Base-by-base conservation (phyloP, 2,329 filamentous ascomycete species). In the Pyrenophora tritici-repentis region DNA sequence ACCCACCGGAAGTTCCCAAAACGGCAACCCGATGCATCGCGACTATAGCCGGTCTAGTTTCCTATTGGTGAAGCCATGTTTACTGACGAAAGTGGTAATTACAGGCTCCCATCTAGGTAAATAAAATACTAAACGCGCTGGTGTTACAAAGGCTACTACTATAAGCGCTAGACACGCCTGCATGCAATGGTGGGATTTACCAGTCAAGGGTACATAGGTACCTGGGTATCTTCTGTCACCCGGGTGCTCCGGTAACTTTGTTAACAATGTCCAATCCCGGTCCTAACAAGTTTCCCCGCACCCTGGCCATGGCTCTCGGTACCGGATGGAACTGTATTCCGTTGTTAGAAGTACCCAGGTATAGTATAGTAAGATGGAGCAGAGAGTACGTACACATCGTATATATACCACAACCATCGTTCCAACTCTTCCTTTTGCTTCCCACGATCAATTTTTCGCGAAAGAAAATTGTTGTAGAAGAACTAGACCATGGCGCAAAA, bases 251-350 rank as follows among this genome's bases (percentile, higher is more conserved):
- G 7, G 13, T 18, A 33, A 34, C 35, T 29, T 39, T n/a, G 38
- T 44, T 36, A 3, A 37, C 52, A 40, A 18, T 10, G 40, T 40
- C 53, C n/a, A n/a, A n/a, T n/a, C n/a, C n/a, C n/a, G n/a, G n/a
- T n/a, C n/a, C n/a, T n/a, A n/a, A 34, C 42, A 29, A 12, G 14
- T 6, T 38, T 54, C 50, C 50, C 54, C 50, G 50, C 54, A 45
- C 42, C 40, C 33, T 34, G 40, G 5, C 40, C 47, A 53, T 43
- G 37, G 38, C 22, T 39, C n/a, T 20, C 32, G 20, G n/a, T n/a
- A n/a, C n/a, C n/a, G 17, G 20, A 39, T 18, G 31, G 32, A 31
- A n/a, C n/a, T n/a, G n/a, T n/a, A n/a, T n/a, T n/a, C n/a, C n/a
- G n/a, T n/a, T n/a, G n/a, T n/a, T n/a, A n/a, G n/a, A n/a, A n/a